phyloP scores from a whole-genome alignment of 202 grass and related monocot genomes.

The Miscanthus sacchariflorus region DNA sequence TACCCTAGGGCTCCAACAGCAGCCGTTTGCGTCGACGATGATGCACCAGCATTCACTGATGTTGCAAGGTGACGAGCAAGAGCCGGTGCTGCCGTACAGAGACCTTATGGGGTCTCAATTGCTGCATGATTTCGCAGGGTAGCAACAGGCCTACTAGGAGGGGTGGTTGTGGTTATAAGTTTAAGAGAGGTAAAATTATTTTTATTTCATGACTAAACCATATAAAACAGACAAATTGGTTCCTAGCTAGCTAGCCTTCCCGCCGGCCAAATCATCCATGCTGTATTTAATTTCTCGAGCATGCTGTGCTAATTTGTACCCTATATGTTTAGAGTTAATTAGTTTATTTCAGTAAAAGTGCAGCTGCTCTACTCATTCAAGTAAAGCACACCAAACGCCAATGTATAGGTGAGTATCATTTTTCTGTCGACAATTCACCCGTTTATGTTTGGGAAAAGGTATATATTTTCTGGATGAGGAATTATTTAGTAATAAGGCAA shows the following conservation, averaged over 20 bases:
- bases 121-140: conserved; percentile 59
- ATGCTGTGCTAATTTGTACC: neutral
- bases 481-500: too few relatives aligned
- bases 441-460: neutral
- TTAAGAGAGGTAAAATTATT: neutral
- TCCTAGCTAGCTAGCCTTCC: neutral
- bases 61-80: conserved; percentile 34
- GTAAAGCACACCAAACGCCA: neutral
- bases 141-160: neutral
- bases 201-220: neutral
- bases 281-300: neutral
- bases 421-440: neutral
- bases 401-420: neutral
- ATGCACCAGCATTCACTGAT: conserved; percentile 41
- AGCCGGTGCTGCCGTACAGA: conserved; percentile 50
- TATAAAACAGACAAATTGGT: neutral
- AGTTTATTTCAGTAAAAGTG: neutral
- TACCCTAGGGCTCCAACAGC: conserved; percentile 76
- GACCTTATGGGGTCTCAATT: conserved; percentile 66
- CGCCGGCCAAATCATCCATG: neutral
- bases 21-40: conserved; percentile 22
- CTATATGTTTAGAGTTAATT: neutral
- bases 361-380: neutral
- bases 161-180: neutral
- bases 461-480: neutral